Percentiles rank a stretch among this genome's conserved stretches.
These are phyloP conservation scores for Panicum virgatum DNA, from an alignment of 202 grass and related monocot species.

Conservation along the genomic window DNA sequence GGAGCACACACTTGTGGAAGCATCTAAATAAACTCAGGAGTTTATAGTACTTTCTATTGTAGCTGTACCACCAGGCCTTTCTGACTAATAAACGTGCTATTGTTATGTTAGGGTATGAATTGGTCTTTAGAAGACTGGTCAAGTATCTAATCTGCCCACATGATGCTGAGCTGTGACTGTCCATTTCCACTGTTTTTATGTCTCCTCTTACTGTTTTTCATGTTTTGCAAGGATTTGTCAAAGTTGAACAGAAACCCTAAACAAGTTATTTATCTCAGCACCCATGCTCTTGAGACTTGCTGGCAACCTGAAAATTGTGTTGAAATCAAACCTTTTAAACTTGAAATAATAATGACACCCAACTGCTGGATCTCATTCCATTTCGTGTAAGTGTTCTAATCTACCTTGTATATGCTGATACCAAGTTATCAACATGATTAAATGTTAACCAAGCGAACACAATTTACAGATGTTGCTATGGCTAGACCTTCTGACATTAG, in stretches of 20 bases:
- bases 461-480: conserved; percentile 64
- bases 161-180: not conserved
- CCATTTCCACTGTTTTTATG: not conserved
- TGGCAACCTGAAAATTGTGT: conserved; percentile 79
- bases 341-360: conserved; percentile 71
- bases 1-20: conserved; percentile 10
- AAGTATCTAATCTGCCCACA: not conserved
- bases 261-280: conserved; percentile 73
- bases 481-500: conserved; percentile 75
- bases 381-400: conserved; percentile 76
- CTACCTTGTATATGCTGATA: not conserved
- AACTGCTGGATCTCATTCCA: conserved; percentile 95
- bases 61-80: not conserved
- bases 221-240: conserved; percentile 74
- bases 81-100: not conserved
- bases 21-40: conserved; percentile 2
- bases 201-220: conserved; percentile 18
- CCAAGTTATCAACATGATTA: conserved; percentile 8
- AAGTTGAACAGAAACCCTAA: conserved; percentile 92
- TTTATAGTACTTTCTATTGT: conserved; percentile 2
- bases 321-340: conserved; percentile 72
- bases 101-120: not conserved
- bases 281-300: conserved; percentile 72
- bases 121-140: not conserved
- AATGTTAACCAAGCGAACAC: conserved; percentile 29